A percentile compares a stretch with the other conserved stretches of the same genome.
Conservation (phyloP, 129 eudicot genomes). For the Arctium minus region DNA sequence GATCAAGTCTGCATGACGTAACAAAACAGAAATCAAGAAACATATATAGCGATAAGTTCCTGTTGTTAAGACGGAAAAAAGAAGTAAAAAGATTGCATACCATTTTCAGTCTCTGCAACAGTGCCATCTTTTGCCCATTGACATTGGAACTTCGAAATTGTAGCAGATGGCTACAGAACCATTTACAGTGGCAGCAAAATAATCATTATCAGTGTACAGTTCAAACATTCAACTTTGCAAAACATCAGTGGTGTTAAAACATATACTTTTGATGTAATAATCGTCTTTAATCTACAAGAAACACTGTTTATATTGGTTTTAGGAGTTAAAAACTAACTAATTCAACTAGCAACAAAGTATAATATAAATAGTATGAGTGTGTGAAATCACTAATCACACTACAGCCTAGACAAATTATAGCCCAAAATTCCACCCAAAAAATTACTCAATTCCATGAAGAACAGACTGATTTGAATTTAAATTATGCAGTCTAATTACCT, state of each 20-base stretch:
- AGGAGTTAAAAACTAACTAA: neutral
- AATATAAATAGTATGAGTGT: neutral
- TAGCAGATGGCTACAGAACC: neutral
- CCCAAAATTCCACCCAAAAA: neutral
- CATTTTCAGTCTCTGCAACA: constrained; percentile 27
- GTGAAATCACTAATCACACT: neutral
- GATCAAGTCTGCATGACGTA: neutral
- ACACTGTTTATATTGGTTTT: neutral
- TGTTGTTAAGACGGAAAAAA: neutral
- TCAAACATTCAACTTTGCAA: neutral
- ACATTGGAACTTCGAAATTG: constrained; percentile 26
- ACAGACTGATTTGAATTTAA: neutral
- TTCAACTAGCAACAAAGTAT: neutral
- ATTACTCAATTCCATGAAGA: neutral
- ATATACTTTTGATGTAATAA: neutral
- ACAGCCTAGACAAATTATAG: neutral
- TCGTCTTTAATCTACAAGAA: neutral
- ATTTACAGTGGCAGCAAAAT: neutral
- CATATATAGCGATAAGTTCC: neutral
- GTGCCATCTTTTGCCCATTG: constrained; percentile 24
- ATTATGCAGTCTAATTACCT: constrained; percentile 3
- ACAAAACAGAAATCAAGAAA: neutral
- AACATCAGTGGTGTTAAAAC: neutral
- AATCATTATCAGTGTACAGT: neutral
- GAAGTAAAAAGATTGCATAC: constrained; percentile 5